Evolutionary conservation across 225 moss, liverwort and hornwort genomes (phyloP).

Genomic region (Bryum argenteum): DNA sequence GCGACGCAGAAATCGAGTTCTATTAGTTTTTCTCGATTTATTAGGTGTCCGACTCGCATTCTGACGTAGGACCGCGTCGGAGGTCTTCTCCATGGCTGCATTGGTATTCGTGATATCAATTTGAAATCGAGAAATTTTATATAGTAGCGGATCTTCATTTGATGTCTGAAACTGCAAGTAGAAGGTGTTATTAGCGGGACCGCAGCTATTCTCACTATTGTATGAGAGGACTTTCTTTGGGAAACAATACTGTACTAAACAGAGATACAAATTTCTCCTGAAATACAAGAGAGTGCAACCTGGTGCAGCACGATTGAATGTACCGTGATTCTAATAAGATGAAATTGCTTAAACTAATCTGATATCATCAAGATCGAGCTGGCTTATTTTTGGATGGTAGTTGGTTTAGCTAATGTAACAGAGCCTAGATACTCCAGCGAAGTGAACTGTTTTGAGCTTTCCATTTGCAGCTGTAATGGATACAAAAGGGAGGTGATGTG

Average conservation of each 20-base stretch:
- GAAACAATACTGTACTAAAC: no score
- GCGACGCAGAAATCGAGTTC: neutral
- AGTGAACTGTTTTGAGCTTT: constrained; percentile 10
- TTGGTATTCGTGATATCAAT: neutral
- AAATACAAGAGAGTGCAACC: no score
- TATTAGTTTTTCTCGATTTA: neutral
- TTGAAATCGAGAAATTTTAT: constrained; percentile 7
- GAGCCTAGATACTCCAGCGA: neutral
- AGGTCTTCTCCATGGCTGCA: no score
- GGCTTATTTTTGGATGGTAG: constrained; percentile 1
- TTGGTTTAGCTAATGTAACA: constrained; percentile 4
- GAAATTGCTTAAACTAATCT: neutral
- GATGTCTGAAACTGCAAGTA: no score
- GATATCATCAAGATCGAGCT: neutral
- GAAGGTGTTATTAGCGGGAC: no score
- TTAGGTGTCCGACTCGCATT: neutral
- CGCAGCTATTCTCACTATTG: neutral
- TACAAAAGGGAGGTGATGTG: constrained; percentile 33
- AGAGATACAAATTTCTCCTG: no score
- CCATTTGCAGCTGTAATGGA: constrained; percentile 18
- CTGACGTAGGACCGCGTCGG: no score
- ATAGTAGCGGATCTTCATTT: neutral
- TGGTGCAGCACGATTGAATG: neutral
- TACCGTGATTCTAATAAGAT: neutral
- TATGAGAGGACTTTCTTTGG: no score